phyloP scores from a whole-genome alignment of 768 basidiomycete genomes.

The Termitomyces eurrhizus region DNA sequence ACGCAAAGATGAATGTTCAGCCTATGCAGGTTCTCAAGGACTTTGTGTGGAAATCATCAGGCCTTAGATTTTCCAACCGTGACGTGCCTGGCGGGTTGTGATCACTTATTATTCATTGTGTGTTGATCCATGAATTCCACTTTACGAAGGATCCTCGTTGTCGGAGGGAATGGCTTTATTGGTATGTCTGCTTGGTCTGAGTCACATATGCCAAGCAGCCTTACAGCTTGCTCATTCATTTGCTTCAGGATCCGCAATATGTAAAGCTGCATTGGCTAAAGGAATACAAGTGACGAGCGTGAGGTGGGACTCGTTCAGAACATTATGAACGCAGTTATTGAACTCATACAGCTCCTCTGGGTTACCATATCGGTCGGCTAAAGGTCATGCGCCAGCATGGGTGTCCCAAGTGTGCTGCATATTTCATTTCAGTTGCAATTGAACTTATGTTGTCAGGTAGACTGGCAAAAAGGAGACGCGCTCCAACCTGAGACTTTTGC shows the following conservation, averaged over 20 bases:
- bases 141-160: conserved; percentile 72
- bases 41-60: no score
- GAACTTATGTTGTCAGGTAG: conserved; percentile 49
- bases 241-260: conserved; percentile 82
- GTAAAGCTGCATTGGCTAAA: conserved; percentile 77
- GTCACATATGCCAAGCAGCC: not conserved
- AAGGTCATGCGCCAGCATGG: conserved; percentile 90
- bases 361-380: conserved; percentile 79
- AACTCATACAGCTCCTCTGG: conserved; percentile 69
- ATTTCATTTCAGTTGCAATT: conserved; percentile 2
- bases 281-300: conserved; percentile 90
- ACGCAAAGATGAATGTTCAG: not conserved
- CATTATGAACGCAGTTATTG: not conserved
- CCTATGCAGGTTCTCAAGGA: no score
- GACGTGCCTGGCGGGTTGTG: not conserved
- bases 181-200: conserved; percentile 39
- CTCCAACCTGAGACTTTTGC: conserved; percentile 72
- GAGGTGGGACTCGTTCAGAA: conserved; percentile 45
- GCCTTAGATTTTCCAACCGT: not conserved
- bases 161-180: conserved; percentile 98
- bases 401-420: conserved; percentile 54
- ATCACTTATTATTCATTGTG: not conserved
- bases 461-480: conserved; percentile 85
- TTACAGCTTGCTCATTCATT: conserved; percentile 1
- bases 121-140: conserved; percentile 27